Conservation (phyloP, 2,329 filamentous ascomycete genomes). For the Fusarium coicis region DNA sequence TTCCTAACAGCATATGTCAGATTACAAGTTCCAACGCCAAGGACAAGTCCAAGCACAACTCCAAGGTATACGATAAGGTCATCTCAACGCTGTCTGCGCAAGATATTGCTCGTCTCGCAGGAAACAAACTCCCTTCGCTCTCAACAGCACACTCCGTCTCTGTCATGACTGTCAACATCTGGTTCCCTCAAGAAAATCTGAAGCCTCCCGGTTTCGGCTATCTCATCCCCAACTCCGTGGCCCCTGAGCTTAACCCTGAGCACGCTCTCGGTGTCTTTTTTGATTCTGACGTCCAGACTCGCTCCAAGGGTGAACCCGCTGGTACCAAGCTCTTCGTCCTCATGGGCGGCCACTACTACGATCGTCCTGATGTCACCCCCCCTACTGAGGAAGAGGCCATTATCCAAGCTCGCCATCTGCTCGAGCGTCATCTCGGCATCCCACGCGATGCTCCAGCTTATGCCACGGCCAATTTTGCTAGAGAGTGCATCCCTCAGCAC, state of each 20-base stretch:
- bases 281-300: conserved; percentile 71
- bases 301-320: conserved; percentile 62
- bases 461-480: conserved; percentile 67
- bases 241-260: conserved; percentile 80
- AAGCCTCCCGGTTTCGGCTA: conserved; percentile 85
- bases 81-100: conserved; percentile 72
- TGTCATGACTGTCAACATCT: conserved; percentile 93
- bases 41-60: not conserved
- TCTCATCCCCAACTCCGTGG: conserved; percentile 81
- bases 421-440: conserved; percentile 81
- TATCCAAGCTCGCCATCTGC: conserved; percentile 73
- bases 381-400: conserved; percentile 75
- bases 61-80: conserved; percentile 62
- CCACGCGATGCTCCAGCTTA: conserved; percentile 66
- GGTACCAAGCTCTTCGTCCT: conserved; percentile 95
- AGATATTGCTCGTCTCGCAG: conserved; percentile 53
- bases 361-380: conserved; percentile 53
- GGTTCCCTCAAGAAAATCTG: conserved; percentile 74
- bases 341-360: conserved; percentile 92
- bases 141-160: conserved; percentile 72
- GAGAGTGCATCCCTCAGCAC: conserved; percentile 91
- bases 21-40: conserved; percentile 26
- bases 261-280: conserved; percentile 91
- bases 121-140: conserved; percentile 59
- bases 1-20: conserved; percentile 14